Evolutionary conservation across 441 rosid species (phyloP), one percentile per base, ranked within the genome.

Genomic region (Gossypium trilobum): DNA sequence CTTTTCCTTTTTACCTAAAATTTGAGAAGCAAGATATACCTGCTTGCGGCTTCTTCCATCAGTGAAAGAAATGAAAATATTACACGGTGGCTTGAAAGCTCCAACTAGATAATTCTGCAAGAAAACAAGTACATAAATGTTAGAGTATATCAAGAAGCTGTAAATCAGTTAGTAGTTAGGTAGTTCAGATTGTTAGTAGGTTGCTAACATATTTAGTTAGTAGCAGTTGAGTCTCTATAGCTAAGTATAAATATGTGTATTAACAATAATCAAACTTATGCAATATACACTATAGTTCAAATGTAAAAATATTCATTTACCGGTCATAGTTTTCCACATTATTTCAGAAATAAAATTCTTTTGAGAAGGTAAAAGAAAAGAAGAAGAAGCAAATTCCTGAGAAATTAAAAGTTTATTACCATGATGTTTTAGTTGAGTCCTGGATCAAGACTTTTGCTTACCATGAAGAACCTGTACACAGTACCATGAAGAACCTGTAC

Each of bases 51-150:
- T 75, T 77, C 80, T 79, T 77, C 85, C 85, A 82, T 79, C 82
- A n/a, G 77, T 61, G 63, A 82, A 79, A 27, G 75, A 39, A 60
- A 82, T 74, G n/a, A 76, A 82, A 65, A 79, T 54, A 48, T 70
- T 76, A 33, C 85, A 82, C 48, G 85, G 81, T 5, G 82, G 82
- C 74, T 82, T 82, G 80, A 82, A 82, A 77, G 81, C 85, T 74
- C 82, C 85, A 64, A 79, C 59, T 68, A 82, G 50, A 62, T 71
- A 79, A 76, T 82, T 79, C 82, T 82, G 74, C 71, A 68, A 22
- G 16, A 27, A 46, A 57, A 75, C 50, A 29, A 31, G 10, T 13
- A 17, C 69, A 36, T 7, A 36, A 71, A 58, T 31, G 39, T 31
- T 1, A 31, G 36, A 31, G 36, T 31, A 31, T 31, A 31, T 31